Conservation (phyloP, 345 rosid species). For the Corchorus olitorius region DNA sequence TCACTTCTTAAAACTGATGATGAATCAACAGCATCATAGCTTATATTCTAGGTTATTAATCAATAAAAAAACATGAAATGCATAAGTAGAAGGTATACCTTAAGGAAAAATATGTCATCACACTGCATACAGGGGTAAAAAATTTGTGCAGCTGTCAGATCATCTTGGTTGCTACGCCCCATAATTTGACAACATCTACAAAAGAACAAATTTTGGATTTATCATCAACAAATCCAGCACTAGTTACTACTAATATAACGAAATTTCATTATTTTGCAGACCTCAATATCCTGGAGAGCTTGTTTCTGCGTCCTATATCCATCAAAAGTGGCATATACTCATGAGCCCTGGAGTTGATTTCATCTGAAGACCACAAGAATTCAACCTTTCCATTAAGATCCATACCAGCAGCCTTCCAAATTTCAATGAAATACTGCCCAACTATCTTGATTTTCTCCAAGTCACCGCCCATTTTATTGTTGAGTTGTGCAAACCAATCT, state of each 20-base stretch:
- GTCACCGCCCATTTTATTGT: slow-evolving; percentile 92
- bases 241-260: background rate
- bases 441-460: slow-evolving; percentile 73
- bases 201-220: slow-evolving; percentile 11
- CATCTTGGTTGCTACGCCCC: slow-evolving; percentile 90
- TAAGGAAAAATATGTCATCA: slow-evolving; percentile 85
- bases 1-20: no score
- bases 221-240: background rate
- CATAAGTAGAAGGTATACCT: slow-evolving; percentile 48
- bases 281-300: slow-evolving; percentile 81
- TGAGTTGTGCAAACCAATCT: slow-evolving; percentile 96
- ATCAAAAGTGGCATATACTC: slow-evolving; percentile 95
- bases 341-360: slow-evolving; percentile 64
- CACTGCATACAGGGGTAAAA: slow-evolving; percentile 97
- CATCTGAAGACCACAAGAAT: slow-evolving; percentile 88
- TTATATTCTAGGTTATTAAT: no score
- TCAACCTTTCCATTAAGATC: slow-evolving; percentile 61
- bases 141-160: slow-evolving; percentile 78
- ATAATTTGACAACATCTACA: slow-evolving; percentile 80
- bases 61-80: background rate
- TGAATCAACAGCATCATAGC: no score
- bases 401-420: slow-evolving; percentile 89
- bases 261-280: background rate
- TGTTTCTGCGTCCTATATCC: slow-evolving; percentile 90
- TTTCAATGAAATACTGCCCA: slow-evolving; percentile 75